A percentile compares a stretch with the other conserved stretches of the same genome.
Conservation (phyloP, 805 yeast genomes). For the Candida verbasci region DNA sequence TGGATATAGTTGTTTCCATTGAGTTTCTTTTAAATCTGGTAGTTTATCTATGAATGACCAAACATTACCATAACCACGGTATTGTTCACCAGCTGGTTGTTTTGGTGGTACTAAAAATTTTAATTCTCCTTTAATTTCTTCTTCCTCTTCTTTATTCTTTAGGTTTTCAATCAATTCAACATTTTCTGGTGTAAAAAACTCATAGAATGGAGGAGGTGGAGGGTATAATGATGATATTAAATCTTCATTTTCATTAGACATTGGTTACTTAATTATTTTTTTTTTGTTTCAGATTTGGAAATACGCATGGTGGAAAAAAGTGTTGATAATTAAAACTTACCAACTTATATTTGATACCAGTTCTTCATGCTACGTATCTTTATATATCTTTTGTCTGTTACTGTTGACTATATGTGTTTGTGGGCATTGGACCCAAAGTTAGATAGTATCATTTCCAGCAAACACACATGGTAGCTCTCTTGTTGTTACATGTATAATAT, state of each 20-base stretch:
- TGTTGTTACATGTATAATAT: too few species aligned
- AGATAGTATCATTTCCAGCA: too few species aligned
- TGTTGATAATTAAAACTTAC: too few species aligned
- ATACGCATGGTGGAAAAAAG: too few species aligned
- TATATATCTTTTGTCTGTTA: too few species aligned
- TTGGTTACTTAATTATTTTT: neutral
- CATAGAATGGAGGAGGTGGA: slow-evolving; percentile 85
- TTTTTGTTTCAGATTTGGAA: neutral
- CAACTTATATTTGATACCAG: too few species aligned
- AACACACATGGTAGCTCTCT: too few species aligned
- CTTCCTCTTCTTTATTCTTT: slow-evolving; percentile 6
- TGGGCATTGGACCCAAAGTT: too few species aligned
- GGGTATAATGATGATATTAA: slow-evolving; percentile 75
- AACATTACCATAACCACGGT: slow-evolving; percentile 83
- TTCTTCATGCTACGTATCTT: too few species aligned
- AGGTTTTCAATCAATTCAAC: slow-evolving; percentile 31
- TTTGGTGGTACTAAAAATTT: slow-evolving; percentile 62
- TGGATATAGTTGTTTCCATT: slow-evolving; percentile 68
- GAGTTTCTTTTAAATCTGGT: slow-evolving; percentile 71
- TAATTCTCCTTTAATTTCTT: slow-evolving; percentile 35
- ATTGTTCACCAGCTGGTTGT: slow-evolving; percentile 58
- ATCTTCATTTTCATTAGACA: slow-evolving; percentile 19
- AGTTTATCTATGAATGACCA: slow-evolving; percentile 82
- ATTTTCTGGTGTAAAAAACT: slow-evolving; percentile 70
- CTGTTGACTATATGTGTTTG: too few species aligned